Base-by-base conservation (phyloP, 2,329 filamentous ascomycete genomes). In the Metarhizium humberi region DNA sequence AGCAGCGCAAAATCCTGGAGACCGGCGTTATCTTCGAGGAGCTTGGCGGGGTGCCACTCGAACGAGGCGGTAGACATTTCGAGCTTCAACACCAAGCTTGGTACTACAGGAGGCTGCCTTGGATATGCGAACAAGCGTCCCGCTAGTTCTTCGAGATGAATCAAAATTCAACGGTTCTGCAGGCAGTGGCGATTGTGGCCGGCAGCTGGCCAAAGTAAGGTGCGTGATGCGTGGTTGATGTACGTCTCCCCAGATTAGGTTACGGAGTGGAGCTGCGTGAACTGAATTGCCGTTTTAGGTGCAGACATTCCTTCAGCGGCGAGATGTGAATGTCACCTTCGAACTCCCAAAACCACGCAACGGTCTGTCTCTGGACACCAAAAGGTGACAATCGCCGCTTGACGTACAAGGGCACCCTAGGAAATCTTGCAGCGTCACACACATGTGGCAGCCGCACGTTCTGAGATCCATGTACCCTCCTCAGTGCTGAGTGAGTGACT, bases 1-100 rank as follows among this genome's bases (percentile, higher is more conserved):
- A 81, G 64, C 5, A 80, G 67, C 1, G 76, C 74, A 53, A 78
- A 75, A 7, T 69, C 65, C 42, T 68, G 64, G 5, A 64, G 60
- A 45, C 58, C 58, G 48, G 67, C 64, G 20, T 69, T 63, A 52
- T 65, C 63, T 63, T 69, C 67, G 51, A 74, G 64, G 56, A 71
- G 60, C 61, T 64, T 67, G 55, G 69, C 68, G 5, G 72, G 72
- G 52, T 70, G 69, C 72, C 72, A 75, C 49, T 75, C 69, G 48
- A 72, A 70, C 5, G 54, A 54, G 36, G 58, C 52, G n/a, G 61
- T 55, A 11, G 61, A 57, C 64, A 68, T 68, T 6, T 20, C n/a
- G 42, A 18, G 42, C 38, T 55, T 29, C 6, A 30, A 10, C 30
- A 13, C 11, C 42, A 11, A 20, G 38, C 13, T 40, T 40, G 34